Percentiles rank a stretch among this genome's conserved stretches.
phyloP scores from a whole-genome alignment of 2,329 filamentous ascomycete genomes.

The Claviceps spartinae region DNA sequence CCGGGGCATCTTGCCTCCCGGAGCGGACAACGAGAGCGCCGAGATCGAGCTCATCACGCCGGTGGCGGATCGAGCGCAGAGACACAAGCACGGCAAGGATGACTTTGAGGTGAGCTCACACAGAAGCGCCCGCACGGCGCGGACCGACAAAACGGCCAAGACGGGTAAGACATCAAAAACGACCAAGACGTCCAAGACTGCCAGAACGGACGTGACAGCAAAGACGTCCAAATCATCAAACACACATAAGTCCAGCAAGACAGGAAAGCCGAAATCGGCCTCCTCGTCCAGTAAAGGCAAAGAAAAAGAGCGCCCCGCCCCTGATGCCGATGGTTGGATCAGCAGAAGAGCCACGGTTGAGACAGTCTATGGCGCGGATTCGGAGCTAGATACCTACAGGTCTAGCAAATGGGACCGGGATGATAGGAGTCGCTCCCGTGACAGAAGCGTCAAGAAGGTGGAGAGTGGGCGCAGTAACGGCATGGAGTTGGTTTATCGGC shows the following conservation, averaged over 20 bases:
- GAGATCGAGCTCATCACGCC: conserved; percentile 46
- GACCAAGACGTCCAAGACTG: conserved; percentile 12
- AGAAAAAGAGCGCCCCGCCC: conserved; percentile 8
- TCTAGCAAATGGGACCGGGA: conserved; percentile 19
- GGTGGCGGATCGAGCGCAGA: conserved; percentile 35
- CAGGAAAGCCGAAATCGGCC: conserved; percentile 7
- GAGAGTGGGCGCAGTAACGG: conserved; percentile 23
- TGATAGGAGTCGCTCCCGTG: neutral
- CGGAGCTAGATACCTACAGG: conserved; percentile 22
- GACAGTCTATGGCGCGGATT: conserved; percentile 15
- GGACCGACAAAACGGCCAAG: conserved; percentile 15
- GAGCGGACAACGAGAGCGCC: conserved; percentile 29
- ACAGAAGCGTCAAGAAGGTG: conserved; percentile 18
- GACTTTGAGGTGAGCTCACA: conserved; percentile 25
- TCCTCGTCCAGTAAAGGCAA: conserved; percentile 7
- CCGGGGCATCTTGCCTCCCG: conserved; percentile 37
- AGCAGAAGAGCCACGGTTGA: conserved; percentile 9
- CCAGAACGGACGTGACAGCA: conserved; percentile 11
- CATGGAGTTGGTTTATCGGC: conserved; percentile 28
- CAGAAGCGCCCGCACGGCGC: conserved; percentile 20
- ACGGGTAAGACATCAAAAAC: conserved; percentile 13
- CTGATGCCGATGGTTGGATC: conserved; percentile 1
- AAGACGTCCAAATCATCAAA: conserved; percentile 10
- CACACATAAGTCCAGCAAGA: conserved; percentile 12
- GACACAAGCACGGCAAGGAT: conserved; percentile 20